Percentiles rank a stretch among this genome's conserved stretches.
Evolutionary conservation across 768 basidiomycete genomes (phyloP).

Genomic region (Boletellus sp.): DNA sequence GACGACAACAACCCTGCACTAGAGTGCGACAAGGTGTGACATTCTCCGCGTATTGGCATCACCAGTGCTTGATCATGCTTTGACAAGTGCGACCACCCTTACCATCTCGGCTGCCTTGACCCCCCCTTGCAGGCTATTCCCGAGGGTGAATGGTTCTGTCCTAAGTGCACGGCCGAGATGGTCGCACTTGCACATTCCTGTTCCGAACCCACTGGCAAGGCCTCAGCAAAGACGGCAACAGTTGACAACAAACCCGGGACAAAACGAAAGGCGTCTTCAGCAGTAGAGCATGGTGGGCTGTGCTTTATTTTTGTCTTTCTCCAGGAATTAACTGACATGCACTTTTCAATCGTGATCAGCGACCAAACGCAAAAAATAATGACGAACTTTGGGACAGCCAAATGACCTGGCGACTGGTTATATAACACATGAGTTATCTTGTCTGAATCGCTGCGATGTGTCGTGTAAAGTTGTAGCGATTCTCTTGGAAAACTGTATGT

Average conservation of each 20-base stretch:
- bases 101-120: conserved; percentile 76
- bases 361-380: conserved; percentile 39
- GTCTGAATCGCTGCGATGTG: conserved; percentile 2
- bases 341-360: conserved; percentile 16
- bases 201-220: conserved; percentile 19
- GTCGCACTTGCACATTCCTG: conserved; percentile 37
- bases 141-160: conserved; percentile 92
- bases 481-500: conserved; percentile 12
- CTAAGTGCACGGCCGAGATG: conserved; percentile 60
- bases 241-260: conserved; percentile 26
- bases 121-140: conserved; percentile 78
- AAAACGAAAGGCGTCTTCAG: conserved; percentile 47
- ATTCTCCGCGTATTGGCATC: background rate
- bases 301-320: background rate
- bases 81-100: conserved; percentile 80
- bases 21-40: conserved; percentile 84
- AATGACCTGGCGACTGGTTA: conserved; percentile 1
- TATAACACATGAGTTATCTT: background rate
- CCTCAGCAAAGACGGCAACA: conserved; percentile 2
- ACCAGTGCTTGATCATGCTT: conserved; percentile 2
- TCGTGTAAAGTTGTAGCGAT: conserved; percentile 18
- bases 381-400: background rate
- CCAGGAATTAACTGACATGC: background rate
- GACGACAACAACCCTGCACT: conserved; percentile 72
- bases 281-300: conserved; percentile 37